Evolutionary conservation across 2,329 filamentous ascomycete genomes (phyloP).

Genomic region (Phaeomoniella chlamydospora): DNA sequence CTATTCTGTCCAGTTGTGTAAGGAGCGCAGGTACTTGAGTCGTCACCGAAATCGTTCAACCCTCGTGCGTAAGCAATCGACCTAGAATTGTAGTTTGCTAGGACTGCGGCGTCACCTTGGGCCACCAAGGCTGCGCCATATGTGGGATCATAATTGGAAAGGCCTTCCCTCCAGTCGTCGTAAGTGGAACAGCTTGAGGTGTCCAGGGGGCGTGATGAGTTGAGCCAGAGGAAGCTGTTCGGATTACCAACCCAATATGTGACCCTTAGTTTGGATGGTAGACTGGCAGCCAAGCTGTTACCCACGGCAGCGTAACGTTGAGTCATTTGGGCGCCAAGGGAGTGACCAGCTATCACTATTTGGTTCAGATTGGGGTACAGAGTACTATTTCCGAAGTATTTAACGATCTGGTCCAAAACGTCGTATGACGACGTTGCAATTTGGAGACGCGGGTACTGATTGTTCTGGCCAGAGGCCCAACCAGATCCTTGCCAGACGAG

Average conservation of each 20-base stretch:
- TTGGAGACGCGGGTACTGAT: constrained; percentile 15
- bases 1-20: not conserved
- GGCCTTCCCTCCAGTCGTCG: not conserved
- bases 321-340: constrained; percentile 18
- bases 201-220: not conserved
- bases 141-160: not conserved
- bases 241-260: not conserved
- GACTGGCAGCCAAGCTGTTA: constrained; percentile 9
- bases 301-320: constrained; percentile 20
- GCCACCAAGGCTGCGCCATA: not conserved
- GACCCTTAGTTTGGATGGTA: not conserved
- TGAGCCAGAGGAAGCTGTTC: not conserved
- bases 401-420: constrained; percentile 19
- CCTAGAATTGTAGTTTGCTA: not conserved
- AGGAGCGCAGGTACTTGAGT: not conserved
- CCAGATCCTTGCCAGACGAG: constrained; percentile 19
- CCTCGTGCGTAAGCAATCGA: not conserved
- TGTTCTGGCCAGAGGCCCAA: constrained; percentile 19
- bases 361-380: constrained; percentile 20
- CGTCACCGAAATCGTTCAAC: not conserved
- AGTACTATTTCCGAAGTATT: constrained; percentile 17
- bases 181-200: not conserved
- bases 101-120: not conserved
- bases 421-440: constrained; percentile 16
- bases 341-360: constrained; percentile 21